Percentiles rank a stretch among this genome's conserved stretches.
These are phyloP conservation scores for Calonectria honghensis DNA, from an alignment of 2,329 filamentous ascomycete genomes.

Conservation along the genomic window DNA sequence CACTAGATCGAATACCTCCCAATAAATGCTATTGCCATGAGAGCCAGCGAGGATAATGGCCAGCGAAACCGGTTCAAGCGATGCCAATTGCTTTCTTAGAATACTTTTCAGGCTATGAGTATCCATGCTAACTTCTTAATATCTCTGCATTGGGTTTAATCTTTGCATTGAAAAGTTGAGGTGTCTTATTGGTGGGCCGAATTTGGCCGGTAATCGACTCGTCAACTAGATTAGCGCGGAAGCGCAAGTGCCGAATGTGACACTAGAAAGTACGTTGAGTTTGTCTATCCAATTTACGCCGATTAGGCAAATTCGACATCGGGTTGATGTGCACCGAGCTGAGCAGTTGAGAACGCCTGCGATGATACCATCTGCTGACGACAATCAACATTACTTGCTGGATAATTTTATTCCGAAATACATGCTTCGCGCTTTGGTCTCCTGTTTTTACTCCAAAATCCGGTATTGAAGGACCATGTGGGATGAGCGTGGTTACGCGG, in stretches of 20 bases:
- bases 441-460: background rate
- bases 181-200: background rate
- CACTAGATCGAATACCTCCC: background rate
- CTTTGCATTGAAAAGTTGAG: background rate
- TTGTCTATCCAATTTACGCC: background rate
- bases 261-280: background rate
- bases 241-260: background rate
- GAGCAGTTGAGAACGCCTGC: background rate
- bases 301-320: slow-evolving; percentile 7
- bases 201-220: background rate
- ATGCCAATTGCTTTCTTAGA: background rate
- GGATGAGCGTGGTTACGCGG: background rate
- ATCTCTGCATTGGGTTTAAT: background rate
- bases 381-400: background rate
- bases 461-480: background rate
- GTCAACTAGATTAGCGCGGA: background rate
- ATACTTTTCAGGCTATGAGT: background rate
- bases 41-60: background rate
- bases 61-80: background rate
- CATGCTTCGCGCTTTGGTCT: background rate
- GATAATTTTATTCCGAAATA: background rate
- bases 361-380: background rate
- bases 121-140: background rate
- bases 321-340: slow-evolving; percentile 15
- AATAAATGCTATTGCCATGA: background rate